A percentile compares a stretch with the other conserved stretches of the same genome.
phyloP scores from a whole-genome alignment of 1,284 basidiomycete genomes.

The Puccinia brachypodii region DNA sequence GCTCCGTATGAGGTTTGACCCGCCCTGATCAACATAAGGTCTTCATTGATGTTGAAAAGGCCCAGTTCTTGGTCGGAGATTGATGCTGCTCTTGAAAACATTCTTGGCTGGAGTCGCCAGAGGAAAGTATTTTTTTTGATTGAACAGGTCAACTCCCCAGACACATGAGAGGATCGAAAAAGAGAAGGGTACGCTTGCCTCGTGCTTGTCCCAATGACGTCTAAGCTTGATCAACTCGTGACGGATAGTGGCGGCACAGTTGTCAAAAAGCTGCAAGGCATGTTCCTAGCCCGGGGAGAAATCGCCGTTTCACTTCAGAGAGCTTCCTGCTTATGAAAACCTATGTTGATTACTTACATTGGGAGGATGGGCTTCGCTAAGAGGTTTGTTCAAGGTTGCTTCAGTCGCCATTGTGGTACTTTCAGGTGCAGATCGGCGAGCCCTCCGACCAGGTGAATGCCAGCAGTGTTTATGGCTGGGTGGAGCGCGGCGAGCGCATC shows the following conservation, averaged over 20 bases:
- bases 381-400: slow-evolving; percentile 10
- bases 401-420: slow-evolving; percentile 23
- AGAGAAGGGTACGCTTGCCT: slow-evolving; percentile 39
- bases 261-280: slow-evolving; percentile 60
- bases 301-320: background rate
- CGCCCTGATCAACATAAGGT: slow-evolving; percentile 57
- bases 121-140: background rate
- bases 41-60: slow-evolving; percentile 62
- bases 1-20: slow-evolving; percentile 65
- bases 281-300: background rate
- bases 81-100: slow-evolving; percentile 59
- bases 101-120: background rate
- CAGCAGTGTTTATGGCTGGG: background rate
- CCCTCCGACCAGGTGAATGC: background rate
- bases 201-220: slow-evolving; percentile 65
- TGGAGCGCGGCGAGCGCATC: background rate
- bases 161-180: background rate
- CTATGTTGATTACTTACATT: background rate
- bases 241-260: slow-evolving; percentile 65
- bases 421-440: background rate
- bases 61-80: slow-evolving; percentile 64
- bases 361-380: slow-evolving; percentile 20
- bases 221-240: slow-evolving; percentile 67
- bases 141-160: background rate
- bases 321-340: background rate